These are phyloP conservation scores for Chaetothyriales sp. DNA, from an alignment of 2,329 filamentous ascomycete genomes.

Conservation along the genomic window DNA sequence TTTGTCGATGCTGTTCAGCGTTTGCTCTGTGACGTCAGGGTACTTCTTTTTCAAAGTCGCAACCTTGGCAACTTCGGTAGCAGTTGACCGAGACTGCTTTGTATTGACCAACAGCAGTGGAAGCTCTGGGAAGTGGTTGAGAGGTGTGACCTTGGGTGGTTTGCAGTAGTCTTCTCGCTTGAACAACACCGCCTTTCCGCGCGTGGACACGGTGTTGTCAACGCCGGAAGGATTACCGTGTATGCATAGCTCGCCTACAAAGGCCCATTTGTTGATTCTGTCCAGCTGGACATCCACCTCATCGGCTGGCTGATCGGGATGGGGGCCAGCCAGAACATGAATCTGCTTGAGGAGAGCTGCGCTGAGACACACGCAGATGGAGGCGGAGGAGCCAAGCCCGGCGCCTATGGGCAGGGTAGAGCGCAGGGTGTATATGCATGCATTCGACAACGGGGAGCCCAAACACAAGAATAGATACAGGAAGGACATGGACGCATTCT, in stretches of 20 bases:
- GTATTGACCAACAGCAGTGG: slow-evolving; percentile 86
- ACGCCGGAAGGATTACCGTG: slow-evolving; percentile 94
- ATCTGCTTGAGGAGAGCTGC: slow-evolving; percentile 76
- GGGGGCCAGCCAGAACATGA: slow-evolving; percentile 74
- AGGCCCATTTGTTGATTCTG: slow-evolving; percentile 94
- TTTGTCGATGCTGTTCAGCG: slow-evolving; percentile 70
- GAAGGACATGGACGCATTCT: slow-evolving; percentile 68
- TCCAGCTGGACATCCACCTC: slow-evolving; percentile 87
- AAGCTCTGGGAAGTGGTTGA: slow-evolving; percentile 83
- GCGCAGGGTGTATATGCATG: slow-evolving; percentile 76
- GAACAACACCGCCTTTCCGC: slow-evolving; percentile 89
- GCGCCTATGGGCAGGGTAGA: slow-evolving; percentile 89
- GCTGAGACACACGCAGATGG: slow-evolving; percentile 77
- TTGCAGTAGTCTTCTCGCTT: slow-evolving; percentile 63
- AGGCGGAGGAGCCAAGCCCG: slow-evolving; percentile 86
- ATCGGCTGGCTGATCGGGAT: slow-evolving; percentile 74
- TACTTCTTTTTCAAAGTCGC: slow-evolving; percentile 55
- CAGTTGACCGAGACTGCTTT: slow-evolving; percentile 71
- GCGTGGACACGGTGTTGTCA: slow-evolving; percentile 88
- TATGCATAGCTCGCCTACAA: slow-evolving; percentile 92
- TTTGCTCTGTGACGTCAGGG: slow-evolving; percentile 62
- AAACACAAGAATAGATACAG: slow-evolving; percentile 87
- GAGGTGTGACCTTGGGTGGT: slow-evolving; percentile 59
- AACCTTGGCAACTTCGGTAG: slow-evolving; percentile 77
- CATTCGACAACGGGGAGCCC: slow-evolving; percentile 62